Base-by-base conservation (phyloP, 768 basidiomycete genomes). In the Amanita subjunquillea region DNA sequence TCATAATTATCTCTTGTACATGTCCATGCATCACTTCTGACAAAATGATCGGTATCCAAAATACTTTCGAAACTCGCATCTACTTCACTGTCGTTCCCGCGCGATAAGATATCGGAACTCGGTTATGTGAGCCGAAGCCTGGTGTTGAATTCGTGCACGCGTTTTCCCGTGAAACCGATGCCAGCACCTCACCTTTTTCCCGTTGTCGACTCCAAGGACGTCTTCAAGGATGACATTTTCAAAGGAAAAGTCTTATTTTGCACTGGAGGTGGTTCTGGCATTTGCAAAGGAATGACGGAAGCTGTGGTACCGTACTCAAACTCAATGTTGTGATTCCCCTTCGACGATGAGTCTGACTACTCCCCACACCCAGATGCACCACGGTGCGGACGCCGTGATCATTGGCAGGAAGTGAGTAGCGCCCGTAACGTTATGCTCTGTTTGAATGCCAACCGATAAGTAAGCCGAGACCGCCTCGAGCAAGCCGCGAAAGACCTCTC, bases 241-340 rank as follows among this genome's bases (percentile, higher is more conserved):
- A 80, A 83, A 56, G 91, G 87, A 55, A 96, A 94, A 64, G 90
- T 94, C 20, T 71, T 90, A 3, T 88, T 91, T 68, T 91, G 87
- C 69, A 95, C 92, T 0, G 93, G 92, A 36, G 93, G 91, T 13
- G 87, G 87, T 2, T 89, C 89, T 54, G 95, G 94, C 13, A 97
- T 99, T 69, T 91, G 93, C 71, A 84, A 85, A 59, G 79, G 71
- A 46, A 93, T 95, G 85, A 87, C 87, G 34, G 80, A 90, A 62
- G 78, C 83, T 20, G 72, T 95, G 61, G 90, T 93, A 66, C 46
- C 67, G 27, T n/a, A 30, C 7, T 29, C 41, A 27, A 39, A 6
- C 27, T 4, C 6, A 0, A 1, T 25, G 17, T 17, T n/a, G n/a
- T n/a, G n/a, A n/a, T n/a, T n/a, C n/a, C n/a, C 29, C 20, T 5